phyloP scores from a whole-genome alignment of 1,284 basidiomycete genomes.

The Fomitiporia mediterranea region DNA sequence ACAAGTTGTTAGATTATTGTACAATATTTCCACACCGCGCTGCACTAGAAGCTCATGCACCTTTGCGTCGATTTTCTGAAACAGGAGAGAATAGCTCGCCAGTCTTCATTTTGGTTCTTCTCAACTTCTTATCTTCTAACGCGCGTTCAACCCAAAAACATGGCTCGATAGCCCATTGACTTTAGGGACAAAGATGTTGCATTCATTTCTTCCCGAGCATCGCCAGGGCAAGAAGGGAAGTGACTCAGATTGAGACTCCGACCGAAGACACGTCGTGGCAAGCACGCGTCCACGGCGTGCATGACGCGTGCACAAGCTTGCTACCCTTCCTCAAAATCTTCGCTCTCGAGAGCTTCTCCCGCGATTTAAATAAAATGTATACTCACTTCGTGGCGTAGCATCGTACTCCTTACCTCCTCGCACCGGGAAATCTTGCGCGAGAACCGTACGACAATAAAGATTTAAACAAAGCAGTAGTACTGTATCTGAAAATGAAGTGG shows the following conservation, averaged over 20 bases:
- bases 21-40: background rate
- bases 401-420: background rate
- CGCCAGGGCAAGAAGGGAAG: background rate
- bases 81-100: background rate
- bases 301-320: background rate
- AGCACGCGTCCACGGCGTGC: background rate
- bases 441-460: too few relatives aligned
- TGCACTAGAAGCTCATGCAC: background rate
- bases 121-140: background rate
- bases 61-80: background rate
- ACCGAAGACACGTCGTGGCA: background rate
- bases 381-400: too few relatives aligned
- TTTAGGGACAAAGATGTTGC: background rate
- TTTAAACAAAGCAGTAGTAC: too few relatives aligned
- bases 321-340: background rate
- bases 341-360: background rate
- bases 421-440: background rate
- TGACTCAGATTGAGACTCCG: too few relatives aligned
- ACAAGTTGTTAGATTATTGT: background rate
- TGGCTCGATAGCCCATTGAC: background rate
- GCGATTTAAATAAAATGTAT: background rate
- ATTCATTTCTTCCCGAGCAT: background rate
- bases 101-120: background rate
- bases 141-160: background rate
- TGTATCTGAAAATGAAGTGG: too few relatives aligned